Percentiles rank a stretch among this genome's conserved stretches.
Evolutionary conservation across 2,329 filamentous ascomycete genomes (phyloP).

Genomic region (Dendrostoma leiphaemia): DNA sequence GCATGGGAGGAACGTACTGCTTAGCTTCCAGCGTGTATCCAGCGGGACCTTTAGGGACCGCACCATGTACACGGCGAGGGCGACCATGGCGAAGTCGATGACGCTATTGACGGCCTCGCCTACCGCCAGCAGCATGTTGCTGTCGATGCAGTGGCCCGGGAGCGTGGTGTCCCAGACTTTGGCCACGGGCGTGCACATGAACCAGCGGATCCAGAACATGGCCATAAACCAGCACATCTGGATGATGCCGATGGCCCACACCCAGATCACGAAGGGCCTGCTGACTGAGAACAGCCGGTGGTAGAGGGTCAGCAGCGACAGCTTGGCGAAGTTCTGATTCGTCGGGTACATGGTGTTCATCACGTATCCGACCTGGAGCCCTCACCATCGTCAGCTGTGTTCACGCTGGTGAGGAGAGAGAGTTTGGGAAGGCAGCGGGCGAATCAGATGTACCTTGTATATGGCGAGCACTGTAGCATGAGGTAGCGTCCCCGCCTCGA

Average conservation of each 20-base stretch:
- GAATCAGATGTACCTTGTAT: too few species aligned
- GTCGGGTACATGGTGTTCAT: background rate
- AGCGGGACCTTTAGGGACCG: too few species aligned
- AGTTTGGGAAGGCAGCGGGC: too few species aligned
- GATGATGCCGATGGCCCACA: slow-evolving; percentile 15
- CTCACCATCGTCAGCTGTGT: too few species aligned
- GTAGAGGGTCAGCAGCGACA: slow-evolving; percentile 21
- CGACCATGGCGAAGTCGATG: slow-evolving; percentile 23
- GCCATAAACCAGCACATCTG: slow-evolving; percentile 19
- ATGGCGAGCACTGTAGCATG: too few species aligned
- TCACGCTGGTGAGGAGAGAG: too few species aligned
- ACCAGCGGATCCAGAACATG: slow-evolving; percentile 11
- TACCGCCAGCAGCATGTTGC: slow-evolving; percentile 7
- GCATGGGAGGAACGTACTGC: too few species aligned
- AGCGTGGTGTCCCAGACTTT: slow-evolving; percentile 17
- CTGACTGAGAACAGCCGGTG: slow-evolving; percentile 22
- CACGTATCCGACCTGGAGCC: background rate
- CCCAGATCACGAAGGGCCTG: slow-evolving; percentile 16
- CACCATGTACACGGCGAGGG: slow-evolving; percentile 19
- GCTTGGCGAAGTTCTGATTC: slow-evolving; percentile 19
- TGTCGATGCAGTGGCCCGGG: slow-evolving; percentile 12
- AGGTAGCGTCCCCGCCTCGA: too few species aligned
- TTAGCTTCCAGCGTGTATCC: too few species aligned
- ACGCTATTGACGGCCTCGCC: slow-evolving; percentile 21
- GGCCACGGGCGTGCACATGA: slow-evolving; percentile 20